Conservation (phyloP, 2,329 filamentous ascomycete genomes). For the Reticulascus tulasneorum region DNA sequence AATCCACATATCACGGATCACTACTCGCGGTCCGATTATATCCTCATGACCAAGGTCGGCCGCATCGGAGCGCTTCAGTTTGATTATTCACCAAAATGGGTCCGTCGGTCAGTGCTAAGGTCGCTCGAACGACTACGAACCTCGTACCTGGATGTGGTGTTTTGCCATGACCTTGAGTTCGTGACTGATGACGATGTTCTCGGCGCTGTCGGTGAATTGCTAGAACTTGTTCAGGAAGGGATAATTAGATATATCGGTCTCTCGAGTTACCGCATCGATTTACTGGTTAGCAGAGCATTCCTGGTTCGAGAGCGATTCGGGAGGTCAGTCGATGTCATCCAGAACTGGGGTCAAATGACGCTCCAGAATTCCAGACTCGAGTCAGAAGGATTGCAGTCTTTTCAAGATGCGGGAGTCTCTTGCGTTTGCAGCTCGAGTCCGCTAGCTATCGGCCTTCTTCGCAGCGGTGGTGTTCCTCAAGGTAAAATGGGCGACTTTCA, state of each 20-base stretch:
- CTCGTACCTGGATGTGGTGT: slow-evolving; percentile 70
- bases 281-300: slow-evolving; percentile 68
- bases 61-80: slow-evolving; percentile 10
- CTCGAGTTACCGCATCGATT: slow-evolving; percentile 78
- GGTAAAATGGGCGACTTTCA: too few species aligned
- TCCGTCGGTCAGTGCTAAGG: slow-evolving; percentile 57
- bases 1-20: too few species aligned
- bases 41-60: slow-evolving; percentile 9
- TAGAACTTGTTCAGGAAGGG: slow-evolving; percentile 70
- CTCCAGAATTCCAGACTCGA: slow-evolving; percentile 10
- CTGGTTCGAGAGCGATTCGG: slow-evolving; percentile 6
- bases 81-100: slow-evolving; percentile 11
- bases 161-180: slow-evolving; percentile 79
- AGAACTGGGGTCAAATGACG: slow-evolving; percentile 12
- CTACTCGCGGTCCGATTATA: slow-evolving; percentile 25
- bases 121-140: slow-evolving; percentile 63
- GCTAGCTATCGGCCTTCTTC: too few species aligned
- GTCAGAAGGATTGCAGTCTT: too few species aligned
- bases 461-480: too few species aligned
- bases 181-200: slow-evolving; percentile 63
- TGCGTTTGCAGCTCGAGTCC: too few species aligned
- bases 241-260: slow-evolving; percentile 81
- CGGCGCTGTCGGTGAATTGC: slow-evolving; percentile 64
- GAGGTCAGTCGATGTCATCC: slow-evolving; percentile 6
- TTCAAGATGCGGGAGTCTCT: too few species aligned